Evolutionary conservation across 1,139 yeast genomes (phyloP).

Genomic region (Hemisphaericaspora subhashii): DNA sequence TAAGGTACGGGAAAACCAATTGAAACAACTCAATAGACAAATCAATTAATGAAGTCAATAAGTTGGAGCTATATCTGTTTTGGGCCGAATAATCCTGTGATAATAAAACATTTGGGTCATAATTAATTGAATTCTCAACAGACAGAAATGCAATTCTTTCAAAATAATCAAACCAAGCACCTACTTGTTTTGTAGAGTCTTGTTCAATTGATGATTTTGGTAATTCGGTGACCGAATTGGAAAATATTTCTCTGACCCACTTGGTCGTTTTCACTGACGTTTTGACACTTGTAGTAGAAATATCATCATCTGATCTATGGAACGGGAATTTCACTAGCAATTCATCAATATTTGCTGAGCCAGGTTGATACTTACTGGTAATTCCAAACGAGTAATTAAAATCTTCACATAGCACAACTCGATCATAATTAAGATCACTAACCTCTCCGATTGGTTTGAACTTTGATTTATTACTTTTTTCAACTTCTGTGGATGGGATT

Average conservation of each 20-base stretch:
- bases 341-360: conserved; percentile 25
- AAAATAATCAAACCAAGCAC: conserved; percentile 35
- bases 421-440: conserved; percentile 24
- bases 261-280: conserved; percentile 10
- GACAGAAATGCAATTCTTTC: conserved; percentile 28
- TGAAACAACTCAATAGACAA: conserved; percentile 76
- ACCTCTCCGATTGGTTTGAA: conserved; percentile 20
- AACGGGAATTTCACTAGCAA: conserved; percentile 19
- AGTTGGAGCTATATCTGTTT: conserved; percentile 27
- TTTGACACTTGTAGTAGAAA: background rate
- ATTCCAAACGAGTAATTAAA: conserved; percentile 39
- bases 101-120: conserved; percentile 36
- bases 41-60: conserved; percentile 65
- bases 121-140: conserved; percentile 29
- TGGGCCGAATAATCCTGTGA: conserved; percentile 27
- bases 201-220: conserved; percentile 11
- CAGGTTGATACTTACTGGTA: conserved; percentile 33
- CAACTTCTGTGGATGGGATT: conserved; percentile 18
- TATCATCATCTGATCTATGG: background rate
- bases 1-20: conserved; percentile 66
- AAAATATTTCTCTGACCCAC: conserved; percentile 19
- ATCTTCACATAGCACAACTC: conserved; percentile 33
- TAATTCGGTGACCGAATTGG: conserved; percentile 2
- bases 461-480: conserved; percentile 26
- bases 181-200: conserved; percentile 2